Evolutionary conservation across 2,329 filamentous ascomycete genomes (phyloP).

Genomic region (Trichoderma harzianum): DNA sequence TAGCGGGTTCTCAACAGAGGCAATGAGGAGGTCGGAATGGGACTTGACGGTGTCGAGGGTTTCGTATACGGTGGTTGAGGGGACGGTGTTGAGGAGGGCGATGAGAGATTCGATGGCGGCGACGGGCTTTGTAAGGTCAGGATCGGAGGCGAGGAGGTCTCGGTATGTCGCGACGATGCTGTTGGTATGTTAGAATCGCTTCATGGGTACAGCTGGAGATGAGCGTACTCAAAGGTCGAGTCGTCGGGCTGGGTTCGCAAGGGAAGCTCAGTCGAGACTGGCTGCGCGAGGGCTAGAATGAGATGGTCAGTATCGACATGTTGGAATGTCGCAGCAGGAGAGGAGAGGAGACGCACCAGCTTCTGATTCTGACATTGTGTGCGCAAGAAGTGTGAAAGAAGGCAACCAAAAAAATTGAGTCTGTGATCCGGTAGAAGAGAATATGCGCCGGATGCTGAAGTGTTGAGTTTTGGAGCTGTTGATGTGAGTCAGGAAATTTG

Average conservation of each 20-base stretch:
- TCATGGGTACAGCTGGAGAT: neutral
- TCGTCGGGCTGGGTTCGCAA: slow-evolving; percentile 25
- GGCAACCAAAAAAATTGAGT: neutral
- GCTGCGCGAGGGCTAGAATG: slow-evolving; percentile 10
- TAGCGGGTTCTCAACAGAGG: slow-evolving; percentile 79
- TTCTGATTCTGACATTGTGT: neutral
- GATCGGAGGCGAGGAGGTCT: slow-evolving; percentile 59
- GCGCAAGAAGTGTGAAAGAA: too few species aligned
- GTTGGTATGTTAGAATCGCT: neutral
- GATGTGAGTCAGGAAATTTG: slow-evolving; percentile 8
- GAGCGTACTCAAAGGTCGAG: slow-evolving; percentile 35
- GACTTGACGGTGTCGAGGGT: slow-evolving; percentile 81
- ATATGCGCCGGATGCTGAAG: neutral
- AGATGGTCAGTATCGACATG: neutral
- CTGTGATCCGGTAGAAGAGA: neutral
- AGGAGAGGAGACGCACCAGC: neutral
- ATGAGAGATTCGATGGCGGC: slow-evolving; percentile 92
- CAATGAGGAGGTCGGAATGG: slow-evolving; percentile 74
- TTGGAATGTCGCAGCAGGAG: neutral
- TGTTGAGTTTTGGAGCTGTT: neutral
- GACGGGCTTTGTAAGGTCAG: slow-evolving; percentile 90
- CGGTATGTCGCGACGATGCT: slow-evolving; percentile 57
- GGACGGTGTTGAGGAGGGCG: slow-evolving; percentile 73
- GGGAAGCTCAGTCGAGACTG: slow-evolving; percentile 20
- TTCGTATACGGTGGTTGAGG: slow-evolving; percentile 86